Base-by-base conservation (phyloP, 768 basidiomycete genomes). In the Leccinellum albellum region DNA sequence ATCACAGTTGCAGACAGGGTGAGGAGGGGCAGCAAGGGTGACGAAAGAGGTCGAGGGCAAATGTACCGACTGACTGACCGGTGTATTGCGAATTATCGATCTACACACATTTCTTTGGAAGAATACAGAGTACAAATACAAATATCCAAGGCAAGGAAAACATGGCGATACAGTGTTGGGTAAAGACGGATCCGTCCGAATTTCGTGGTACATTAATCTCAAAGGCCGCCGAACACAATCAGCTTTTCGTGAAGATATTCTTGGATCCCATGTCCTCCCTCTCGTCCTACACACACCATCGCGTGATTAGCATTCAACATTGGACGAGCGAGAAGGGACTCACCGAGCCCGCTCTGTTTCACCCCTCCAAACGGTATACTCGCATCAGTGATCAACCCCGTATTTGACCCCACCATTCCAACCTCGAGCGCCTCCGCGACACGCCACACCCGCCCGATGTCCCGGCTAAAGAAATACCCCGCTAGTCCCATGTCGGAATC, bases 381-480 rank as follows among this genome's bases (percentile, higher is more conserved):
- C 26, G 87, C 88, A 70, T 88, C 85, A 56, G 87, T 89, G 66
- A 96, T 83, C 55, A 86, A 51, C 3, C 89, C 89, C 1, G 91
- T 91, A 72, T 94, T 94, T 49, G 82, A 78, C 31, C 90, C 91
- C 23, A 95, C 91, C 86, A 88, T 98, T 5, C 95, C 96, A 6
- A 95, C 93, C 73, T 99, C 93, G 28, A 98, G 77, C 62, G 81
- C 88, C 76, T 97, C 97, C 15, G 95, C 93, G 17, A 99, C 94
- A 42, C 96, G 82, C 91, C 92, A 98, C 44, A 91, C 87, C 37
- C 95, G 76, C 3, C 92, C 90, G 6, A 97, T 79, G 68, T 98
- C 96, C 37, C 84, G 73, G 33, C 85, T 82, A 79, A 86, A 99
- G 79, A 98, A 95, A 75, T 98, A 97, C 5, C 94, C 95, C 20